Base-by-base conservation (phyloP, 306 rosid genomes). In the Comarum palustre region DNA sequence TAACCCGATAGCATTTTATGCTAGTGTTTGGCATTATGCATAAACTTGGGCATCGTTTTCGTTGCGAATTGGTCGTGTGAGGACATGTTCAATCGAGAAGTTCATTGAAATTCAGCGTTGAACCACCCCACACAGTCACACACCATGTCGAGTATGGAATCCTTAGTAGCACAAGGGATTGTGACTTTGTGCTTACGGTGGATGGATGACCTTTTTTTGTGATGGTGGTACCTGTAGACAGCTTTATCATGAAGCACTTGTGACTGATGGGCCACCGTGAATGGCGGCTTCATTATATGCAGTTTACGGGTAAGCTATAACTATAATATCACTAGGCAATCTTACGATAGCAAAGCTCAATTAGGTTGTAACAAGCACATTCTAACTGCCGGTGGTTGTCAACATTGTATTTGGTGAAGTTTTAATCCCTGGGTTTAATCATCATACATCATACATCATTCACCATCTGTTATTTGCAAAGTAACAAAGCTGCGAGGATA, bases 131-230 rank as follows among this genome's bases (percentile, higher is more conserved):
- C 63, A 19, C 20, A 16, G 57, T 19, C 57, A 50, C 55, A 57
- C 63, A 59, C 65, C 65, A 59, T 59, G 39, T 59, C 65, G 39
- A 59, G 62, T 25, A 25, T 57, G 62, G 36, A 59, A 29, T 59
- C 39, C 65, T 2, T 59, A 8, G 39, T 55, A 24, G 61, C 17
- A 55, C 27, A 55, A 11, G 16, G 38, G 65, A 14, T 29, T 29
- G 32, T 13, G 65, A 59, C 39, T 58, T 25, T 27, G 38, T 59
- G 65, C 2, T 41, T 13, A 59, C 29, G n/a, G 65, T 29, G 65
- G 39, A 59, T 29, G 20, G 20, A 39, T 10, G 39, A 15, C 20
- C 65, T 29, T 29, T 29, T 5, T 29, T 29, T 6, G 39, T 27
- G 38, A 29, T 59, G 10, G 39, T 29, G 65, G n/a, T 27, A 29